phyloP scores from a whole-genome alignment of 495 filamentous ascomycete genomes.

The Podospora appendiculata region DNA sequence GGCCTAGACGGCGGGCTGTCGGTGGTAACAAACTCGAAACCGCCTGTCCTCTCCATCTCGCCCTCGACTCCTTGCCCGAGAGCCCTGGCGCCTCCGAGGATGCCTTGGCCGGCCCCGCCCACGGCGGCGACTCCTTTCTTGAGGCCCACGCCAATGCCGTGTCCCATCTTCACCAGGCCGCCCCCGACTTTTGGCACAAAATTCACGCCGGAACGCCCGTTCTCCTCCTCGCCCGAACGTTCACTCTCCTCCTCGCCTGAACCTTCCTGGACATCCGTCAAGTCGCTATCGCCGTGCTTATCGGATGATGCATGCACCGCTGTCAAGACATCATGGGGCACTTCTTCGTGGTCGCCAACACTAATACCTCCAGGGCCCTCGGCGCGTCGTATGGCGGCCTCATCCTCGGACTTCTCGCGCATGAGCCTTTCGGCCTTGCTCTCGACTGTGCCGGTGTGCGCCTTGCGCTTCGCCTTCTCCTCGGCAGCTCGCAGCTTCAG shows the following conservation, averaged over 20 bases:
- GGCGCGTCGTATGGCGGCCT: slow-evolving; percentile 52
- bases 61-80: slow-evolving; percentile 57
- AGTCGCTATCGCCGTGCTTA: slow-evolving; percentile 6
- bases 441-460: slow-evolving; percentile 32
- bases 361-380: slow-evolving; percentile 62
- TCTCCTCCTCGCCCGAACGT: slow-evolving; percentile 15
- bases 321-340: slow-evolving; percentile 64
- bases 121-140: slow-evolving; percentile 32
- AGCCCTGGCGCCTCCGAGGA: slow-evolving; percentile 42
- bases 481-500: slow-evolving; percentile 56
- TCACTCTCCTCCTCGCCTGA: slow-evolving; percentile 17
- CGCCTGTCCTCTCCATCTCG: slow-evolving; percentile 48
- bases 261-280: slow-evolving; percentile 23
- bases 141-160: slow-evolving; percentile 27
- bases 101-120: slow-evolving; percentile 27
- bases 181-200: slow-evolving; percentile 16
- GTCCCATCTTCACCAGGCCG: slow-evolving; percentile 27
- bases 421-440: slow-evolving; percentile 43
- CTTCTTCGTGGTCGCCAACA: slow-evolving; percentile 75
- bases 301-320: slow-evolving; percentile 46
- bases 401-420: slow-evolving; percentile 43
- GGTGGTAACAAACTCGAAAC: slow-evolving; percentile 35
- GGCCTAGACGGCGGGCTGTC: slow-evolving; percentile 11
- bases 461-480: slow-evolving; percentile 52
- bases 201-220: neutral